These are phyloP conservation scores for Passalora sequoiae DNA, from an alignment of 2,329 filamentous ascomycete genomes.

Conservation along the genomic window DNA sequence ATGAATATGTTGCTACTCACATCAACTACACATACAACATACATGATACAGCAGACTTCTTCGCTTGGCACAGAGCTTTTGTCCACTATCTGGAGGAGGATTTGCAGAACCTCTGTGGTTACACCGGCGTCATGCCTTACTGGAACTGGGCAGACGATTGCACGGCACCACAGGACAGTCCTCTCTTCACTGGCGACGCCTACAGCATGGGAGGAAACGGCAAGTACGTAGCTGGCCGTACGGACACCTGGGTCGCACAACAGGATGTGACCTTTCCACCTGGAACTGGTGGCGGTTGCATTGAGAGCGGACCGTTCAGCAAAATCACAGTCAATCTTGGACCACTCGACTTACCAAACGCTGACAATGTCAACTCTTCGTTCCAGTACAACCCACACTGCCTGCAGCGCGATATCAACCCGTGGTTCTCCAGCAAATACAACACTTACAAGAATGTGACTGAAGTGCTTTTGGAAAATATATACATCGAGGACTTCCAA, in stretches of 20 bases:
- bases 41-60: slow-evolving; percentile 32
- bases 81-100: slow-evolving; percentile 43
- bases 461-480: slow-evolving; percentile 16
- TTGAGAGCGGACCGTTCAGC: slow-evolving; percentile 50
- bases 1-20: slow-evolving; percentile 33
- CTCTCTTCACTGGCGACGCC: slow-evolving; percentile 52
- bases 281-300: slow-evolving; percentile 54
- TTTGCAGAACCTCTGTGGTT: slow-evolving; percentile 40
- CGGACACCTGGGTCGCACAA: slow-evolving; percentile 26
- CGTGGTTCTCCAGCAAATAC: slow-evolving; percentile 19
- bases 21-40: slow-evolving; percentile 33
- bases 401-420: slow-evolving; percentile 22
- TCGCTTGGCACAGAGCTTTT: slow-evolving; percentile 42
- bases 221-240: slow-evolving; percentile 24
- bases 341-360: slow-evolving; percentile 28
- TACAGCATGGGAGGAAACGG: slow-evolving; percentile 37
- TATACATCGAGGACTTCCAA: slow-evolving; percentile 28
- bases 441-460: slow-evolving; percentile 23
- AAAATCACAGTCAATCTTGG: slow-evolving; percentile 36
- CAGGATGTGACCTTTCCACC: slow-evolving; percentile 39
- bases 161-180: slow-evolving; percentile 36
- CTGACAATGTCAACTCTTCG: slow-evolving; percentile 26
- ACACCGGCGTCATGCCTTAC: slow-evolving; percentile 35
- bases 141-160: slow-evolving; percentile 32
- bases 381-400: slow-evolving; percentile 24